phyloP scores from a whole-genome alignment of 192 early-diverging fungal genomes.

The Coemansia sp. region DNA sequence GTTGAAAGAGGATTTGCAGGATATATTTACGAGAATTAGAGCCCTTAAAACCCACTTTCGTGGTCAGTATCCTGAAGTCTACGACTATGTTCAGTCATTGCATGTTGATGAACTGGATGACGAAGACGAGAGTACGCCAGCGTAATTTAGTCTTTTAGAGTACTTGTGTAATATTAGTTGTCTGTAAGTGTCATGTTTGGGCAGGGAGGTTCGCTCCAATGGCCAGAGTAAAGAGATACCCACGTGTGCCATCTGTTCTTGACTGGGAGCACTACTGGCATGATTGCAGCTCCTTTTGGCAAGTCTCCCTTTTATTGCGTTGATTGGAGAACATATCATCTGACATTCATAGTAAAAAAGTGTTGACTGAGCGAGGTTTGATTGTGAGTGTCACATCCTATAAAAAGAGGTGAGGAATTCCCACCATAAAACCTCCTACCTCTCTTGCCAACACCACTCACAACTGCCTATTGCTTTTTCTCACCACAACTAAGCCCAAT shows the following conservation, averaged over 20 bases:
- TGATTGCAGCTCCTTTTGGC: no score
- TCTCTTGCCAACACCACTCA: not conserved
- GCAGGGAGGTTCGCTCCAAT: no score
- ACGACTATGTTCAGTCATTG: constrained; percentile 50
- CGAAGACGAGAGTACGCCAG: constrained; percentile 17
- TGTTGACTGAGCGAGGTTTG: no score
- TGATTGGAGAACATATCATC: no score
- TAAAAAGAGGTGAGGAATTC: not conserved
- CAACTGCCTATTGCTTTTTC: not conserved
- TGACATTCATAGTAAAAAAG: no score
- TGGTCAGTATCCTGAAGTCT: constrained; percentile 33
- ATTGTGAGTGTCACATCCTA: not conserved
- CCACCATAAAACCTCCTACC: not conserved
- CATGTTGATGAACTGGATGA: constrained; percentile 47
- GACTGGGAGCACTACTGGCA: no score
- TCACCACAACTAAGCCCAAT: not conserved
- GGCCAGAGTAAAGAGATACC: no score
- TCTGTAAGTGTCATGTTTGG: no score
- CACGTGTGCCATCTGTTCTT: no score
- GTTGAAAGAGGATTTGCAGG: constrained; percentile 48
- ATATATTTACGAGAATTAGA: constrained; percentile 41
- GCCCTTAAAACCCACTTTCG: constrained; percentile 41
- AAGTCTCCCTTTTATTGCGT: no score
- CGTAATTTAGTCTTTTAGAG: not conserved
- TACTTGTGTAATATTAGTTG: constrained; percentile 3